phyloP scores from a whole-genome alignment of 441 rosid species.

The Geranium incanum region DNA sequence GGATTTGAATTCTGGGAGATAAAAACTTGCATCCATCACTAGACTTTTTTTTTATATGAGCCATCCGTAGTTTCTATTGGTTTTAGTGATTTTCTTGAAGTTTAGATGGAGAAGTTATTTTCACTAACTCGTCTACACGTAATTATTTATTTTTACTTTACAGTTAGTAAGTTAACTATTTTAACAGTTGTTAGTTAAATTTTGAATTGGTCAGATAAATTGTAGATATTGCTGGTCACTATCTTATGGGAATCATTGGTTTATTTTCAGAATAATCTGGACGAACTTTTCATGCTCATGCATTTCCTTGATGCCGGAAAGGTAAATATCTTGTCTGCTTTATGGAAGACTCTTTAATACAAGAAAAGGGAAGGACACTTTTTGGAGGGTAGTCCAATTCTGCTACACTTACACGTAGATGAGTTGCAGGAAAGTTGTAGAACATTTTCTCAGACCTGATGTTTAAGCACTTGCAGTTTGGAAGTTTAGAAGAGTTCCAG shows the following conservation, averaged over 20 bases:
- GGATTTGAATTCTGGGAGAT: no score
- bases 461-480: constrained; percentile 53
- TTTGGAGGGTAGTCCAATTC: background rate
- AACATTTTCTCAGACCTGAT: constrained; percentile 17
- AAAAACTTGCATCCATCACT: no score
- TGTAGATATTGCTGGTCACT: constrained; percentile 18
- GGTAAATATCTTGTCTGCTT: constrained; percentile 41
- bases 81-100: no score
- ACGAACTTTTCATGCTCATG: constrained; percentile 99
- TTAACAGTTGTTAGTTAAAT: background rate
- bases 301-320: constrained; percentile 99
- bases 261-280: constrained; percentile 85
- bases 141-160: background rate
- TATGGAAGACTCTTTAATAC: constrained; percentile 1
- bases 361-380: no score
- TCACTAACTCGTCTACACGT: background rate
- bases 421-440: constrained; percentile 4
- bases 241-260: constrained; percentile 25
- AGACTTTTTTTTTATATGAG: background rate
- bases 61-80: background rate
- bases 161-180: background rate
- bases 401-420: background rate
- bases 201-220: background rate
- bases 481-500: constrained; percentile 95
- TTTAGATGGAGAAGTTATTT: constrained; percentile 5